Evolutionary conservation across 2,329 filamentous ascomycete genomes (phyloP), one percentile per base, ranked within the genome.

Genomic region (Aureobasidium sp.): DNA sequence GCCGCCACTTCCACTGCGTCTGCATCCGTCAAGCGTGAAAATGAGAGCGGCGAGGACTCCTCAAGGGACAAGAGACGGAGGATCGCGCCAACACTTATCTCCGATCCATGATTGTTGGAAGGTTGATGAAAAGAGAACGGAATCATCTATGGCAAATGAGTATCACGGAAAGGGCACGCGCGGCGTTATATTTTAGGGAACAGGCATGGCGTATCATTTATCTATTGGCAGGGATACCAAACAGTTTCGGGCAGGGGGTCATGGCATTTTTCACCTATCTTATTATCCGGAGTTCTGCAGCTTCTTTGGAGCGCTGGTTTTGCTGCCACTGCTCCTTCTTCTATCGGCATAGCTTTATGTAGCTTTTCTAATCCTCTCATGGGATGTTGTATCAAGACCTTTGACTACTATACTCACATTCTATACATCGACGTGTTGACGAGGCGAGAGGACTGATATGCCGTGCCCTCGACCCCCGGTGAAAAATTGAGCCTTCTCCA

Each of bases 11-110:
- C 61, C 27, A 32, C 41, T 37, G 58, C 55, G 65, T 32, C 69
- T 68, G 32, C 62, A 6, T 34, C 42, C 7, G 3, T 66, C 12
- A 68, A 78, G 67, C 68, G 75, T 8, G 75, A 75, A 5, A 64
- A 72, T 20, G 71, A 75, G 2, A 68, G 72, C 37, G 69, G 0
- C 17, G 73, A 72, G 3, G 75, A 76, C 56, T 68, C 65, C 67
- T 73, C 60, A 62, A 67, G 68, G 51, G 74, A 72, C 17, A 80
- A 80, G 72, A 73, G 74, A 64, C 71, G 78, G 63, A 71, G 78
- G 48, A 76, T 80, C 53, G 76, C 76, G 17, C 78, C 78, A 2
- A 80, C 77, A 10, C 46, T 56, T 3, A 44, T 63, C 36, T 50
- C 51, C 1, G 46, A 63, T 8, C 29, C n/a, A n/a, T n/a, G n/a